Conservation (phyloP, 2,329 filamentous ascomycete genomes). For the Fusarium chuoi region DNA sequence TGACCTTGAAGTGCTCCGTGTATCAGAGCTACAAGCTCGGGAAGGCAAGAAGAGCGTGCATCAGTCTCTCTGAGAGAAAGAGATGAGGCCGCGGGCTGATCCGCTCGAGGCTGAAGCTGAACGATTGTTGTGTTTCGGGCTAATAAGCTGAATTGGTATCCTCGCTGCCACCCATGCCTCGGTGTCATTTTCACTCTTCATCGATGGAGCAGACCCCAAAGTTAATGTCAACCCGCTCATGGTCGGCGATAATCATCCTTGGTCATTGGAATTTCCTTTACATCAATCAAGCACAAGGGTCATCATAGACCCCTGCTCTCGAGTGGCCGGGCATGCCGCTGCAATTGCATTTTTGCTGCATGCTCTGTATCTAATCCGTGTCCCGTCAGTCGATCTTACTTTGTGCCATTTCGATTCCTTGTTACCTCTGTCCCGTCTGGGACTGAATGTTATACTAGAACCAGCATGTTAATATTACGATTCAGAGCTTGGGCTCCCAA, state of each 20-base stretch:
- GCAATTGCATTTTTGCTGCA: conserved; percentile 18
- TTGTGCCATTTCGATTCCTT: conserved; percentile 25
- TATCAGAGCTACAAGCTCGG: conserved; percentile 16
- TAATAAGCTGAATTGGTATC: conserved; percentile 33
- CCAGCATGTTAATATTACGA: conserved; percentile 34
- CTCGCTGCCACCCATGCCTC: conserved; percentile 21
- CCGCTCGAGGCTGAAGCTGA: conserved; percentile 38
- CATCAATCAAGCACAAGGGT: conserved; percentile 29
- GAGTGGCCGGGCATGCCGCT: conserved; percentile 40
- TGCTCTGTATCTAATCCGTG: conserved; percentile 39
- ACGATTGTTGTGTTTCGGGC: conserved; percentile 27
- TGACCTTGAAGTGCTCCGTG: conserved; percentile 30
- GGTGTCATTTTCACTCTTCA: conserved; percentile 25
- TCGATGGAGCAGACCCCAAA: conserved; percentile 9
- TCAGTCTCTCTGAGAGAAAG: background rate
- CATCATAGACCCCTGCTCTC: conserved; percentile 31
- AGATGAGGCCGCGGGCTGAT: conserved; percentile 22
- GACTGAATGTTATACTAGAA: conserved; percentile 25
- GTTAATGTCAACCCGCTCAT: conserved; percentile 27
- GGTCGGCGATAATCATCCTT: conserved; percentile 30
- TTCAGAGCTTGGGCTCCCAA: conserved; percentile 22
- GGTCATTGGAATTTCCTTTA: conserved; percentile 28
- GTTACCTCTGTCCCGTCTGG: conserved; percentile 21
- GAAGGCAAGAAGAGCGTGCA: conserved; percentile 8
- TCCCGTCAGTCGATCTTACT: conserved; percentile 43